Evolutionary conservation across 2,329 filamentous ascomycete genomes (phyloP).

Genomic region (Cercospora berteroae): DNA sequence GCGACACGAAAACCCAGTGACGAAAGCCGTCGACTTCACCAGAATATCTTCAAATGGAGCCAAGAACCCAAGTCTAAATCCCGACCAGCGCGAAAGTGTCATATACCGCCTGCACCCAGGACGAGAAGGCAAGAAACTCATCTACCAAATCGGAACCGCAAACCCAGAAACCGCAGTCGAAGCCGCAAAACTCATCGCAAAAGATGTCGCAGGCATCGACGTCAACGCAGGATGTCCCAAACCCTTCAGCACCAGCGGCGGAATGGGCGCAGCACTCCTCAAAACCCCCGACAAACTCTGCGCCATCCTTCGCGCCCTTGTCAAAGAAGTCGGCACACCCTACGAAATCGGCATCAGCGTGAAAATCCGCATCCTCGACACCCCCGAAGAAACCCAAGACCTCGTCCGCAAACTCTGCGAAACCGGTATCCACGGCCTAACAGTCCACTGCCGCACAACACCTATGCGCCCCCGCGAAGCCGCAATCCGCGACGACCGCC

Average conservation of each 20-base stretch:
- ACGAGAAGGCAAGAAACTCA: constrained; percentile 69
- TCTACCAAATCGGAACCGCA: constrained; percentile 91
- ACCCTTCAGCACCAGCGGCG: constrained; percentile 86
- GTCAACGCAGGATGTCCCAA: constrained; percentile 99
- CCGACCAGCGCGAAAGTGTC: constrained; percentile 59
- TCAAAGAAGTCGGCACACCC: constrained; percentile 70
- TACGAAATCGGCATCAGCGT: constrained; percentile 92
- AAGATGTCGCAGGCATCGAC: constrained; percentile 89
- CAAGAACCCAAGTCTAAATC: constrained; percentile 54
- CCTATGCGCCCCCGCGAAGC: constrained; percentile 90
- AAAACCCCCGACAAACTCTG: constrained; percentile 79
- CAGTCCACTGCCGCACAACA: constrained; percentile 92
- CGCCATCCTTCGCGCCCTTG: constrained; percentile 78
- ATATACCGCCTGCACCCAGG: constrained; percentile 82
- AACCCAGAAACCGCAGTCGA: constrained; percentile 78
- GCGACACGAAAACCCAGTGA: constrained; percentile 71
- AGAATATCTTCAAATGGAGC: constrained; percentile 70
- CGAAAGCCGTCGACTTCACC: constrained; percentile 80
- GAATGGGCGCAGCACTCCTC: constrained; percentile 92
- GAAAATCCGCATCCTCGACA: constrained; percentile 87
- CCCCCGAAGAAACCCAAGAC: constrained; percentile 68
- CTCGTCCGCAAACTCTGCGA: constrained; percentile 75
- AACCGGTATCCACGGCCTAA: constrained; percentile 89
- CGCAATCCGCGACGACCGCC: constrained; percentile 71
- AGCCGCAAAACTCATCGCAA: constrained; percentile 79